Conservation (phyloP, 176 grass and related monocot species). For the Elymus sibiricus region DNA sequence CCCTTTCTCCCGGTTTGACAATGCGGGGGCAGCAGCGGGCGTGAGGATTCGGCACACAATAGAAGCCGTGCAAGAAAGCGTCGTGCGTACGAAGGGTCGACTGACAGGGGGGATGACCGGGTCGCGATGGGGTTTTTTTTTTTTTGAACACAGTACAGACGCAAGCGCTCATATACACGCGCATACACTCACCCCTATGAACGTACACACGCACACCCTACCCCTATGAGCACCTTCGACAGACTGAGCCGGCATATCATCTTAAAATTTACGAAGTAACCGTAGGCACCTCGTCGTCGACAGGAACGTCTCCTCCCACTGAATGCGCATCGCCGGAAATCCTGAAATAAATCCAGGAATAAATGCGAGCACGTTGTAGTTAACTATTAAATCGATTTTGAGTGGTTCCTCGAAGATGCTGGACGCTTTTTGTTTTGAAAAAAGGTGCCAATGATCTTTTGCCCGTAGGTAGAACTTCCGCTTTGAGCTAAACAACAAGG, state of each 20-base stretch:
- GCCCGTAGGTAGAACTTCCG: not conserved
- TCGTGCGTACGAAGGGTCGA: not conserved
- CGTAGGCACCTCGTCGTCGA: too few relatives aligned
- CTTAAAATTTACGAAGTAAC: too few relatives aligned
- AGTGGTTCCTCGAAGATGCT: conserved; percentile 17
- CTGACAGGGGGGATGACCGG: not conserved
- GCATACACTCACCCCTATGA: too few relatives aligned
- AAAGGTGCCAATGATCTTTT: not conserved
- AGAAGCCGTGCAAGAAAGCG: conserved; percentile 17
- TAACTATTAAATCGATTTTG: not conserved
- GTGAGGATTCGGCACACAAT: not conserved
- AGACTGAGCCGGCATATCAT: too few relatives aligned
- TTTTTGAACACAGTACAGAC: too few relatives aligned
- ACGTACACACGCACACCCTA: too few relatives aligned
- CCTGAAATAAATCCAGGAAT: too few relatives aligned
- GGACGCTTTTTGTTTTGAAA: not conserved
- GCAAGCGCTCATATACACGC: too few relatives aligned
- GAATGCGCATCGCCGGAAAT: too few relatives aligned
- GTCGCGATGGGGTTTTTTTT: conserved; percentile 17
- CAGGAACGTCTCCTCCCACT: too few relatives aligned
- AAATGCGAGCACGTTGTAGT: not conserved
- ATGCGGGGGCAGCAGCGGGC: not conserved
- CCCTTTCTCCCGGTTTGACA: conserved; percentile 27
- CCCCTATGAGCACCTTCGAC: too few relatives aligned
- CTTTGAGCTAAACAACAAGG: not conserved